These are phyloP conservation scores for Crithidia expoeki DNA, from an alignment of 208 protist genomes.

Conservation along the genomic window DNA sequence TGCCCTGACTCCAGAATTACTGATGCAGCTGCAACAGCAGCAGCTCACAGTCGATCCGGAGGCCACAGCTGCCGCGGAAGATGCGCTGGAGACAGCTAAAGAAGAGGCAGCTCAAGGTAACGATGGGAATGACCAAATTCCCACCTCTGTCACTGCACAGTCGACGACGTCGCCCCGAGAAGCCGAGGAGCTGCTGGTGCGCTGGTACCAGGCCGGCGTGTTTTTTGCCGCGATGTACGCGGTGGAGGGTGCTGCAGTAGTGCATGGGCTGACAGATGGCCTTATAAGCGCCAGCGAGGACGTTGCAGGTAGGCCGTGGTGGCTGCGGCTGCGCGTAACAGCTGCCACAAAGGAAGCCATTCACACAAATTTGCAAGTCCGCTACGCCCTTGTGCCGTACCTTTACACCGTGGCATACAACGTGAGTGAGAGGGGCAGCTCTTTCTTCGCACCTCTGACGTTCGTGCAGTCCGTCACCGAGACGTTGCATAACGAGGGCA, in stretches of 20 bases:
- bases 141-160: not conserved
- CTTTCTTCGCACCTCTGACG: slow-evolving; percentile 87
- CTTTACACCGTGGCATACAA: slow-evolving; percentile 94
- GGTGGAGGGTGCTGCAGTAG: slow-evolving; percentile 85
- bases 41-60: slow-evolving; percentile 59
- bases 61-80: not conserved
- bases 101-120: not conserved
- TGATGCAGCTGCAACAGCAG: not conserved
- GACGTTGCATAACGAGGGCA: not conserved
- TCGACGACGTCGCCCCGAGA: slow-evolving; percentile 5
- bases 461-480: slow-evolving; percentile 54
- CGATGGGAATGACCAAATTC: not conserved
- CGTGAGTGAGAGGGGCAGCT: slow-evolving; percentile 59
- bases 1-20: slow-evolving; percentile 33
- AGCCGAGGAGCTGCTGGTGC: slow-evolving; percentile 87
- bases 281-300: not conserved
- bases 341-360: slow-evolving; percentile 14
- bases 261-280: slow-evolving; percentile 43
- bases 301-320: slow-evolving; percentile 25
- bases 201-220: slow-evolving; percentile 95
- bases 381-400: slow-evolving; percentile 95
- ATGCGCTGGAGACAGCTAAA: not conserved
- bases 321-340: slow-evolving; percentile 19
- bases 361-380: slow-evolving; percentile 29
- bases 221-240: slow-evolving; percentile 95